phyloP scores from a whole-genome alignment of 352 stramenopile species.

The Paralagenidium karlingii region DNA sequence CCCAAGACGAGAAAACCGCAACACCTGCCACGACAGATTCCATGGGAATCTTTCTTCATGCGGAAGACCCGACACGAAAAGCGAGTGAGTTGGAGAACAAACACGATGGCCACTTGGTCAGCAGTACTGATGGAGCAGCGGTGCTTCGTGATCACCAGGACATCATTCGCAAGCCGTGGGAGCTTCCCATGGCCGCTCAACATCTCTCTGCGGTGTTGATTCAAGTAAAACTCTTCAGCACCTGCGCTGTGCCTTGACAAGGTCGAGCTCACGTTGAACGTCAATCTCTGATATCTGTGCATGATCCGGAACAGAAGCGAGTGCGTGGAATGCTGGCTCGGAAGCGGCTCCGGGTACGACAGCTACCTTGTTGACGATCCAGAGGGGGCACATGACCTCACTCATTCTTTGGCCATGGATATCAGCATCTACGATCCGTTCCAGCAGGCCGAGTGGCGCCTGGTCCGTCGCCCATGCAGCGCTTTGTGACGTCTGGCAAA shows the following conservation, averaged over 20 bases:
- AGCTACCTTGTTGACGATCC: too few relatives aligned
- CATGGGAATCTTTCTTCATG: constrained; percentile 79
- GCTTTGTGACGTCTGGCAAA: constrained; percentile 32
- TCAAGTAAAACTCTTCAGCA: constrained; percentile 14
- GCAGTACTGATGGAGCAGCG: not conserved
- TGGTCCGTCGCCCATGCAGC: constrained; percentile 41
- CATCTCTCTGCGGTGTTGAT: constrained; percentile 69
- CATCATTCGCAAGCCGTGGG: constrained; percentile 57
- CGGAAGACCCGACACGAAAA: constrained; percentile 55
- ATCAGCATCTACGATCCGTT: constrained; percentile 1
- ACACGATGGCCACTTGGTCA: not conserved
- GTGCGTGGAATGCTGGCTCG: constrained; percentile 49
- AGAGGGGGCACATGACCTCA: not conserved
- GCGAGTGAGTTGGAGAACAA: constrained; percentile 13
- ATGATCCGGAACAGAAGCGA: not conserved
- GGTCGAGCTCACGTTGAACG: not conserved
- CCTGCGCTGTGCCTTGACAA: too few relatives aligned
- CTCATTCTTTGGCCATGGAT: too few relatives aligned
- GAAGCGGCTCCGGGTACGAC: constrained; percentile 5
- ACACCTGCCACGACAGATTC: too few relatives aligned
- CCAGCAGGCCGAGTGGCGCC: constrained; percentile 1
- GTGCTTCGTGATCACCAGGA: constrained; percentile 14
- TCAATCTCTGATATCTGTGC: constrained; percentile 2
- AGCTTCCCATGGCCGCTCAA: constrained; percentile 72
- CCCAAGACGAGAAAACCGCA: too few relatives aligned